phyloP scores from a whole-genome alignment of 2,329 filamentous ascomycete genomes.

The Sporothrix globosa region DNA sequence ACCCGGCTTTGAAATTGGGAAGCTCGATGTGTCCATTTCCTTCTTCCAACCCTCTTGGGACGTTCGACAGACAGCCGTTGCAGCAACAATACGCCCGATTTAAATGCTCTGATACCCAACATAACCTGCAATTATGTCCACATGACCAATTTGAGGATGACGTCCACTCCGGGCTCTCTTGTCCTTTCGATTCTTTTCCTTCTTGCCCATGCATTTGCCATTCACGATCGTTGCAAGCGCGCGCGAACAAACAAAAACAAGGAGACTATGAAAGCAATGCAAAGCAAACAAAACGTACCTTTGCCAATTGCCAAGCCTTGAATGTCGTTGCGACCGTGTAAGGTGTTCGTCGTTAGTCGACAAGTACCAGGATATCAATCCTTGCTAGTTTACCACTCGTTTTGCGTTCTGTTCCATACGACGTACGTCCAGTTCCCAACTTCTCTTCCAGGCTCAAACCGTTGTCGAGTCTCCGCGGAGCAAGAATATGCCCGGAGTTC shows the following conservation, averaged over 20 bases:
- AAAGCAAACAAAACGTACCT: background rate
- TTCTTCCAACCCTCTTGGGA: background rate
- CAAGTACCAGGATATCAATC: background rate
- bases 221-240: background rate
- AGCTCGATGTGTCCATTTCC: background rate
- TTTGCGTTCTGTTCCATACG: background rate
- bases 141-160: slow-evolving; percentile 8
- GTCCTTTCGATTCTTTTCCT: too few relatives aligned
- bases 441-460: background rate
- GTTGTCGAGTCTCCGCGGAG: slow-evolving; percentile 13
- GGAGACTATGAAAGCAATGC: background rate
- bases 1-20: background rate
- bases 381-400: background rate
- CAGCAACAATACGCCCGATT: background rate
- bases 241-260: background rate
- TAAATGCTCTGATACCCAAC: background rate
- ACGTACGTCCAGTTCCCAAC: background rate
- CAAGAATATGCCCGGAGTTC: slow-evolving; percentile 3
- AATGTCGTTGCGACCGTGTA: slow-evolving; percentile 7
- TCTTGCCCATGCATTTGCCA: background rate
- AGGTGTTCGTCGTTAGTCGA: too few relatives aligned
- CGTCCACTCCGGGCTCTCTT: too few relatives aligned
- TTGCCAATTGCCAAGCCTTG: background rate
- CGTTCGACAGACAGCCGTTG: background rate
- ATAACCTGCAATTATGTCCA: background rate